phyloP scores from a whole-genome alignment of 1,284 basidiomycete genomes.

The Cerrena zonata region DNA sequence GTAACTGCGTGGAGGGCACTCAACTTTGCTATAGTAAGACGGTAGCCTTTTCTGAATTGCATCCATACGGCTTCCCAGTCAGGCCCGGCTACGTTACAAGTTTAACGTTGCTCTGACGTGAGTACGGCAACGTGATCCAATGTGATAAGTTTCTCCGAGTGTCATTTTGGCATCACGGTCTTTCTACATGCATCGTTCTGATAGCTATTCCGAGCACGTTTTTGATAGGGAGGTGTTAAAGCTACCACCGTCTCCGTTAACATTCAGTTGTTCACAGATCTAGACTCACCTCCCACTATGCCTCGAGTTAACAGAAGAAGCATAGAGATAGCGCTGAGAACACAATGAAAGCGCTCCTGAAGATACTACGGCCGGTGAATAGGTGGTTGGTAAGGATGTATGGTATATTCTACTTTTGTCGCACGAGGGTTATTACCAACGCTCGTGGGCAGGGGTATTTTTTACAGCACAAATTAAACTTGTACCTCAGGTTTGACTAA shows the following conservation, averaged over 20 bases:
- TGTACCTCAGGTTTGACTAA: neutral
- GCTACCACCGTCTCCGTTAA: neutral
- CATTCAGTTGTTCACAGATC: neutral
- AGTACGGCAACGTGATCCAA: too few species aligned
- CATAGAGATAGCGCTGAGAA: neutral
- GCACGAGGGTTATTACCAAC: neutral
- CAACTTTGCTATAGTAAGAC: neutral
- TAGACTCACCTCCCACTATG: neutral
- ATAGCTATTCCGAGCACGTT: neutral
- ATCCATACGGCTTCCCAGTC: neutral
- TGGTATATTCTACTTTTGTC: neutral
- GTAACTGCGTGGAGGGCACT: neutral
- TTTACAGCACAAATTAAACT: neutral
- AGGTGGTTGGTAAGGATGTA: slow-evolving; percentile 5
- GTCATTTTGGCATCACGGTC: neutral
- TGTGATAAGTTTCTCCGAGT: neutral
- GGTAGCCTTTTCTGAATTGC: neutral
- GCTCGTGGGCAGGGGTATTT: neutral
- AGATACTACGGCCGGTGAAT: neutral
- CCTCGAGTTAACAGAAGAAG: too few species aligned
- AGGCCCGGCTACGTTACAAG: neutral
- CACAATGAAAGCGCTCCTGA: neutral
- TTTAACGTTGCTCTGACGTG: neutral
- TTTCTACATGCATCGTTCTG: neutral
- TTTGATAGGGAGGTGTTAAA: neutral